These are phyloP conservation scores for Fusarium incarnatum DNA, from an alignment of 2,329 filamentous ascomycete species.

Conservation along the genomic window DNA sequence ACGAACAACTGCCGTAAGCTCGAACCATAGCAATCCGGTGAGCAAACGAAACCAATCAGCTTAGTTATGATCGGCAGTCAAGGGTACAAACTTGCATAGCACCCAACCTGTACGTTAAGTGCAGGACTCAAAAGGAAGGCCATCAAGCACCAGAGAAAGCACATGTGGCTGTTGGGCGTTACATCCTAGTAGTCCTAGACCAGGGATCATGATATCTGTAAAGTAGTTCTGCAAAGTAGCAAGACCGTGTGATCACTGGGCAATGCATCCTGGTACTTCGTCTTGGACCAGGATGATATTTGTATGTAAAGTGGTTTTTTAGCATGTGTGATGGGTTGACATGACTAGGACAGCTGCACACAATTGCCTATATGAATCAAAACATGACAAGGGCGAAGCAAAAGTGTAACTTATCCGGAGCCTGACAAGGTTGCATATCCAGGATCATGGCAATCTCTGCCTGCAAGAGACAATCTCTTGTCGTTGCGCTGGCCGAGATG, in stretches of 20 bases:
- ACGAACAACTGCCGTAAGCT: slow-evolving; percentile 36
- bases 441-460: slow-evolving; percentile 33
- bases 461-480: slow-evolving; percentile 40
- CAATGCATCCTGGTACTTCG: slow-evolving; percentile 1
- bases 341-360: slow-evolving; percentile 29
- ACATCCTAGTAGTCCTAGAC: slow-evolving; percentile 19
- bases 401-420: slow-evolving; percentile 18
- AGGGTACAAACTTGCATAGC: slow-evolving; percentile 22
- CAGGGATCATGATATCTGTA: slow-evolving; percentile 5
- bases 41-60: slow-evolving; percentile 28
- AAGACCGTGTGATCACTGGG: slow-evolving; percentile 4
- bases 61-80: slow-evolving; percentile 28
- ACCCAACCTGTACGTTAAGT: slow-evolving; percentile 1
- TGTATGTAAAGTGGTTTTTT: slow-evolving; percentile 20
- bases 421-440: slow-evolving; percentile 25
- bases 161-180: slow-evolving; percentile 21
- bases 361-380: slow-evolving; percentile 7
- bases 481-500: slow-evolving; percentile 32
- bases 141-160: slow-evolving; percentile 7
- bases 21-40: slow-evolving; percentile 17
- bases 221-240: slow-evolving; percentile 4
- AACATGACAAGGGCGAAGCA: slow-evolving; percentile 17
- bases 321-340: slow-evolving; percentile 28
- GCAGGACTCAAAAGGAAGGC: slow-evolving; percentile 3
- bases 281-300: slow-evolving; percentile 7